Conservation (phyloP, 2,329 filamentous ascomycete genomes). For the Aureobasidium melanogenum region DNA sequence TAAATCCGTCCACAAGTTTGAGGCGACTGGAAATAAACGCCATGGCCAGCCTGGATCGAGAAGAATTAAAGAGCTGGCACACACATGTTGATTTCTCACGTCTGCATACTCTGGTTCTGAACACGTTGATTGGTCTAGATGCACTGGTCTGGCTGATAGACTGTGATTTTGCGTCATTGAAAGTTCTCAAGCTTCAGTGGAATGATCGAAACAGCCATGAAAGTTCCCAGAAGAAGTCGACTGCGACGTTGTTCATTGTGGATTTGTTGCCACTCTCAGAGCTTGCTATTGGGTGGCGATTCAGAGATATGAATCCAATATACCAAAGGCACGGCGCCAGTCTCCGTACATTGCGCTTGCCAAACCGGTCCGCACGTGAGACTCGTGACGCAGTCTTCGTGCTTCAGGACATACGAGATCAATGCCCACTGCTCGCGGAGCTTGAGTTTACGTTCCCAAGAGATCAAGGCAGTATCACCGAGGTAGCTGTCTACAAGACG, state of each 20-base stretch:
- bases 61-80: not conserved
- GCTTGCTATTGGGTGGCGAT: not conserved
- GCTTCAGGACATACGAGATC: too few relatives aligned
- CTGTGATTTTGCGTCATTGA: not conserved
- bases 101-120: not conserved
- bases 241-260: not conserved
- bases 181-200: not conserved
- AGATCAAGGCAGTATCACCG: not conserved
- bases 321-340: not conserved
- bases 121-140: too few relatives aligned
- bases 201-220: not conserved
- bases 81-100: not conserved
- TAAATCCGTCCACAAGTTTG: not conserved
- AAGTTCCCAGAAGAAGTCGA: not conserved
- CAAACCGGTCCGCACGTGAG: too few relatives aligned
- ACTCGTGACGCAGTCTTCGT: too few relatives aligned
- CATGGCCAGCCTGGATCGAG: not conserved
- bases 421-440: not conserved
- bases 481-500: not conserved
- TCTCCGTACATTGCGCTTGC: not conserved
- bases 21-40: not conserved
- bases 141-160: not conserved
- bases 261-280: not conserved
- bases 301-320: too few relatives aligned
- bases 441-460: not conserved